phyloP scores from a whole-genome alignment of 1,139 yeast genomes.

The Wickerhamomyces sp. region DNA sequence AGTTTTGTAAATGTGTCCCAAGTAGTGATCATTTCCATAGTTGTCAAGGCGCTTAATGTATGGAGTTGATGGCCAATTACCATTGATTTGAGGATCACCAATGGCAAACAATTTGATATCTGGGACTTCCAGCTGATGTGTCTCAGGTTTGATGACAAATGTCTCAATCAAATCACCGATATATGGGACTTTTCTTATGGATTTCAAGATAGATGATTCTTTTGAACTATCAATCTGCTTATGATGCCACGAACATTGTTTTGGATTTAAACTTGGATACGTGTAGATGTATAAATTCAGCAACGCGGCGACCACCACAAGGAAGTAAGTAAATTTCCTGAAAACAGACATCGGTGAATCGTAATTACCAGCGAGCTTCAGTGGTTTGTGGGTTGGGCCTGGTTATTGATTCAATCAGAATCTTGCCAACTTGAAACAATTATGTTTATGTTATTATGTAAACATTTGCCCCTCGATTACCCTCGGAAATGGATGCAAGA shows the following conservation, averaged over 20 bases:
- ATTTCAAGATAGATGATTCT: slow-evolving; percentile 16
- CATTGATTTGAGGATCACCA: slow-evolving; percentile 97
- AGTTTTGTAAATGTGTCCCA: slow-evolving; percentile 73
- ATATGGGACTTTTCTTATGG: slow-evolving; percentile 26
- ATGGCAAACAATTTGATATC: slow-evolving; percentile 70
- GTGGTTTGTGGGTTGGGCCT: too few species aligned
- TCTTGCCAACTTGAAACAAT: too few species aligned
- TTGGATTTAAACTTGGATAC: slow-evolving; percentile 58
- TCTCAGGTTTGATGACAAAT: slow-evolving; percentile 20
- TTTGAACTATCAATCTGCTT: slow-evolving; percentile 9
- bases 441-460: too few species aligned
- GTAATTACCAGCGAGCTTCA: too few species aligned
- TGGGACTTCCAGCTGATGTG: slow-evolving; percentile 17
- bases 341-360: slow-evolving; percentile 14
- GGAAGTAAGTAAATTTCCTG: slow-evolving; percentile 9
- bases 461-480: too few species aligned
- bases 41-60: slow-evolving; percentile 75
- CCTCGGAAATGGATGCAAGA: too few species aligned
- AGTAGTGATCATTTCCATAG: slow-evolving; percentile 79
- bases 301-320: slow-evolving; percentile 30
- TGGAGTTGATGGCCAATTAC: slow-evolving; percentile 69
- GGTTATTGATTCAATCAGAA: too few species aligned
- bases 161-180: slow-evolving; percentile 32
- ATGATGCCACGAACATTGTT: slow-evolving; percentile 52
- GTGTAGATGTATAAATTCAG: slow-evolving; percentile 62